Conservation (phyloP, 805 yeast species). For the Saccharomycopsis microspora region DNA sequence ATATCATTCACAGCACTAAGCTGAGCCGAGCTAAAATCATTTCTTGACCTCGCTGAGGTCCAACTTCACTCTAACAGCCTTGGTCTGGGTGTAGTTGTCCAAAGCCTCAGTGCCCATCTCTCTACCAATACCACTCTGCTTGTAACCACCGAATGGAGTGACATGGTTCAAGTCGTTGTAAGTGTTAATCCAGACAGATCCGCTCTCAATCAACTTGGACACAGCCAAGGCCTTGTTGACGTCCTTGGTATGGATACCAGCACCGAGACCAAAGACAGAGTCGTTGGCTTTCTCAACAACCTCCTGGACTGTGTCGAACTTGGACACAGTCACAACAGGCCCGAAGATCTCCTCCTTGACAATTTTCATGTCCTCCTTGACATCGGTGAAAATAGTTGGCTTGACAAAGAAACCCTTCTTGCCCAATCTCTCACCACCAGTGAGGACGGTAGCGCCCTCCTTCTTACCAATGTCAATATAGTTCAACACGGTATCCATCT, state of each 20-base stretch:
- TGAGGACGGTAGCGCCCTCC: slow-evolving; percentile 71
- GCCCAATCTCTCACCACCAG: slow-evolving; percentile 58
- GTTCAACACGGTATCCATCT: slow-evolving; percentile 63
- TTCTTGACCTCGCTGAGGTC: too few relatives aligned
- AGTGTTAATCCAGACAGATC: slow-evolving; percentile 87
- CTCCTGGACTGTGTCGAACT: slow-evolving; percentile 76
- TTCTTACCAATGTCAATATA: slow-evolving; percentile 68
- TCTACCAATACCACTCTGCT: slow-evolving; percentile 85
- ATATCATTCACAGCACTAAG: too few relatives aligned
- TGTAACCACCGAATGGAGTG: slow-evolving; percentile 91
- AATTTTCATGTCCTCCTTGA: slow-evolving; percentile 53
- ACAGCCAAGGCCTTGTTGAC: slow-evolving; percentile 67
- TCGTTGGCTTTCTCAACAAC: slow-evolving; percentile 71
- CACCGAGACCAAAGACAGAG: slow-evolving; percentile 77
- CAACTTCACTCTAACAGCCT: slow-evolving; percentile 55
- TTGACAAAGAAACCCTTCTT: slow-evolving; percentile 56
- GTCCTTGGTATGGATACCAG: slow-evolving; percentile 77
- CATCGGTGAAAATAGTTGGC: slow-evolving; percentile 71
- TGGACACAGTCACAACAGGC: slow-evolving; percentile 78
- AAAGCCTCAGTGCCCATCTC: slow-evolving; percentile 86
- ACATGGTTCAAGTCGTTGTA: slow-evolving; percentile 78
- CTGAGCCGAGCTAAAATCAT: too few relatives aligned
- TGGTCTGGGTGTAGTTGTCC: slow-evolving; percentile 73
- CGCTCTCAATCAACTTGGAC: slow-evolving; percentile 66
- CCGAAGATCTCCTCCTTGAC: slow-evolving; percentile 81